A percentile compares a stretch with the other conserved stretches of the same genome.
phyloP scores from a whole-genome alignment of 345 rosid genomes.

The Syzygium grande region DNA sequence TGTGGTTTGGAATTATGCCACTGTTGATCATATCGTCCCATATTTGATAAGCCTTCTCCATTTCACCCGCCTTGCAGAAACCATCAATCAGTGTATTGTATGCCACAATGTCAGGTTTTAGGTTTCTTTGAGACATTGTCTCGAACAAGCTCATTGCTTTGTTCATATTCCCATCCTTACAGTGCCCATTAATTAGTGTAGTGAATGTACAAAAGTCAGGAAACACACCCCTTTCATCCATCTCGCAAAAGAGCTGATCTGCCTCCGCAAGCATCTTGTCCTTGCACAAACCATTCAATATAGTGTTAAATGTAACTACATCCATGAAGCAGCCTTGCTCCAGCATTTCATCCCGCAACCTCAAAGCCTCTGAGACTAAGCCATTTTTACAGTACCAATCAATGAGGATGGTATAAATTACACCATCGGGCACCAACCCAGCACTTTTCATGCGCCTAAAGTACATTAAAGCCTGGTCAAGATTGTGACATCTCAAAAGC shows the following conservation, averaged over 20 bases:
- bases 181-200: constrained; percentile 63
- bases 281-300: constrained; percentile 72
- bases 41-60: constrained; percentile 47
- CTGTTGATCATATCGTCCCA: constrained; percentile 53
- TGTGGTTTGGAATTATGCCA: constrained; percentile 41
- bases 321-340: constrained; percentile 64
- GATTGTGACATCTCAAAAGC: constrained; percentile 14
- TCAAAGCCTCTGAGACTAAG: constrained; percentile 45
- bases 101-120: constrained; percentile 66
- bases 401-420: constrained; percentile 66
- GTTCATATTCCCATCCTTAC: constrained; percentile 65
- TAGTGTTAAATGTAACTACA: constrained; percentile 62
- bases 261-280: constrained; percentile 60
- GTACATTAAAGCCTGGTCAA: constrained; percentile 39
- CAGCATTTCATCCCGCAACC: constrained; percentile 59
- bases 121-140: constrained; percentile 48
- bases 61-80: constrained; percentile 61
- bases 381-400: constrained; percentile 66
- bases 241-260: constrained; percentile 51
- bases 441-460: constrained; percentile 37
- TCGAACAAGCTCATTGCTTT: constrained; percentile 44
- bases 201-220: constrained; percentile 75
- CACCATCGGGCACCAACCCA: constrained; percentile 59
- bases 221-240: constrained; percentile 49
- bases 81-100: constrained; percentile 77